These are phyloP conservation scores for Bruguiera hainesii DNA, from an alignment of 441 rosid species.

Conservation along the genomic window DNA sequence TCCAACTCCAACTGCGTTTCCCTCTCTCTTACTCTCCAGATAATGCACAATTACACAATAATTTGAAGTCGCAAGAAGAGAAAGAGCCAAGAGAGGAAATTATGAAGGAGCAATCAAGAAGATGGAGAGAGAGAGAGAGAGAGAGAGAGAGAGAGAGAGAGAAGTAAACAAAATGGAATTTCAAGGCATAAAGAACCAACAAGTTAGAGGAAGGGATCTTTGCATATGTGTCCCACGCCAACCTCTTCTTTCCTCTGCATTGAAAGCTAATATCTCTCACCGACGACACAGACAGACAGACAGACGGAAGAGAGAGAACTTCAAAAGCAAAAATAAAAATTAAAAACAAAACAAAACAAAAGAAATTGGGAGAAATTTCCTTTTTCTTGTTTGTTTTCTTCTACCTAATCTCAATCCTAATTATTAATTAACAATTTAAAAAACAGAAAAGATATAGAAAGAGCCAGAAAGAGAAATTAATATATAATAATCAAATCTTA, in stretches of 20 bases:
- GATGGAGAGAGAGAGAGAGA: constrained; percentile 10
- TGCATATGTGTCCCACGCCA: constrained; percentile 23
- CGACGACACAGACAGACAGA: constrained; percentile 12
- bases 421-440: constrained; percentile 19
- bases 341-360: constrained; percentile 3
- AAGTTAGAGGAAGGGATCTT: constrained; percentile 34
- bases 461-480: background rate
- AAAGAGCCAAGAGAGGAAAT: background rate
- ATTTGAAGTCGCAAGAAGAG: background rate
- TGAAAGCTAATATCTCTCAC: constrained; percentile 39
- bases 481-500: constrained; percentile 10
- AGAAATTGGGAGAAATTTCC: constrained; percentile 8
- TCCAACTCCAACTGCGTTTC: constrained; percentile 21
- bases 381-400: constrained; percentile 23
- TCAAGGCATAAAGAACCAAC: constrained; percentile 15
- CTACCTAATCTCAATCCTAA: constrained; percentile 30
- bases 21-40: constrained; percentile 18
- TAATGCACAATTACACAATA: constrained; percentile 4
- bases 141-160: constrained; percentile 18
- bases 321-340: background rate
- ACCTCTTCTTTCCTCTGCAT: constrained; percentile 30
- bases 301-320: background rate
- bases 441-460: background rate
- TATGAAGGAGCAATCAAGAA: constrained; percentile 13
- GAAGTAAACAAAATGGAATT: constrained; percentile 2